Evolutionary conservation across 345 rosid genomes (phyloP).

Genomic region (Acer saccharum): DNA sequence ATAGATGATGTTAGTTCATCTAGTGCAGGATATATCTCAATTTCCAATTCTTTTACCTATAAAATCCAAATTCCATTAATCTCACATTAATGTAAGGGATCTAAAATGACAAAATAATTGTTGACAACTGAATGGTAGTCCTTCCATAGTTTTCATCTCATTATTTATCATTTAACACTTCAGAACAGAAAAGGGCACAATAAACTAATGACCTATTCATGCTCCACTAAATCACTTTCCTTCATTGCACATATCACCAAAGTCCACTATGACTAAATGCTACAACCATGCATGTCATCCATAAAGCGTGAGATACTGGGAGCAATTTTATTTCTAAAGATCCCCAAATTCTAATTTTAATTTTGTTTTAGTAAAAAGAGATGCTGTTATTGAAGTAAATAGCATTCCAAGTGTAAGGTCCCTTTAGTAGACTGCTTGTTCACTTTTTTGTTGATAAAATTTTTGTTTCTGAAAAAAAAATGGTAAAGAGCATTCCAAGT

Average conservation of each 20-base stretch:
- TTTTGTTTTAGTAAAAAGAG: neutral
- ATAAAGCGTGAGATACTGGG: neutral
- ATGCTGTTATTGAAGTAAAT: neutral
- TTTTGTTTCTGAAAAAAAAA: neutral
- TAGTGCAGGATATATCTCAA: slow-evolving; percentile 83
- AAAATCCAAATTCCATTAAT: slow-evolving; percentile 17
- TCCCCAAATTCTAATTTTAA: neutral
- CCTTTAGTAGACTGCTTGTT: neutral
- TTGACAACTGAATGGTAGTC: neutral
- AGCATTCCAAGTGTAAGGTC: neutral
- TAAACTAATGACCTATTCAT: neutral
- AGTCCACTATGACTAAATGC: slow-evolving; percentile 5
- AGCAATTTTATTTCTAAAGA: neutral
- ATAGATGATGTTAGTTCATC: slow-evolving; percentile 89
- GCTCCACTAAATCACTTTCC: neutral
- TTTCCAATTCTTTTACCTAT: slow-evolving; percentile 86
- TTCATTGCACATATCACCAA: neutral
- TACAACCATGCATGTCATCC: neutral
- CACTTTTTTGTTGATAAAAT: neutral
- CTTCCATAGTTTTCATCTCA: neutral
- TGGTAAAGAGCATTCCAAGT: neutral
- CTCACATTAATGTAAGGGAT: neutral
- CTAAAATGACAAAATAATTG: neutral
- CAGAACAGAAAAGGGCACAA: neutral
- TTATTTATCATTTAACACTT: neutral